Percentiles rank a stretch among this genome's conserved stretches.
Conservation (phyloP, 148 eudicot species). For the Chenopodium album region DNA sequence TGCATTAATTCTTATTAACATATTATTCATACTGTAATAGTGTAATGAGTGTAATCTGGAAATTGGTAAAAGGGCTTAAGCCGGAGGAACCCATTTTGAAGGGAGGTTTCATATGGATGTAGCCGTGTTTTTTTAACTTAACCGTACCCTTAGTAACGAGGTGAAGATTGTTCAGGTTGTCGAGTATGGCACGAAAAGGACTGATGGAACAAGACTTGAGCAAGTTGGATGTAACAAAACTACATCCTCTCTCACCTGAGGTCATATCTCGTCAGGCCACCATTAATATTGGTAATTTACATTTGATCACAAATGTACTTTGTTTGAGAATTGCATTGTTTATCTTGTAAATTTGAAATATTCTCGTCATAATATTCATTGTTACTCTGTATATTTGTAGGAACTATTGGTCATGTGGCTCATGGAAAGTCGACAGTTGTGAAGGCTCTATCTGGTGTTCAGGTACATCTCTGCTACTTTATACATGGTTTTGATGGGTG, state of each 20-base stretch:
- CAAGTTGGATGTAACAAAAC: slow-evolving; percentile 77
- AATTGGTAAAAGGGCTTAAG: too few species aligned
- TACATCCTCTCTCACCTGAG: slow-evolving; percentile 92
- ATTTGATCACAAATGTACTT: neutral
- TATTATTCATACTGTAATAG: too few species aligned
- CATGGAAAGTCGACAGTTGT: slow-evolving; percentile 98
- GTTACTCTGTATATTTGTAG: slow-evolving; percentile 24
- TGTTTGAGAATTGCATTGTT: neutral
- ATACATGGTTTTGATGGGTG: too few species aligned
- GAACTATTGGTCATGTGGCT: slow-evolving; percentile 99
- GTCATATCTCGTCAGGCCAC: slow-evolving; percentile 97
- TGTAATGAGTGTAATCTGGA: too few species aligned
- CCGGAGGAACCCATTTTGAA: too few species aligned
- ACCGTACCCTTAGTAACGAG: too few species aligned
- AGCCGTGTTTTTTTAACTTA: too few species aligned
- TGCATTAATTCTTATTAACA: too few species aligned
- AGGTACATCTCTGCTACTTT: slow-evolving; percentile 37
- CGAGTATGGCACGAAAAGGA: slow-evolving; percentile 76
- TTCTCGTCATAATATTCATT: neutral
- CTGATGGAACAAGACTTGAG: slow-evolving; percentile 95
- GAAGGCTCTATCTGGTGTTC: slow-evolving; percentile 97
- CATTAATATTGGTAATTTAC: slow-evolving; percentile 73
- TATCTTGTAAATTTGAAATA: neutral
- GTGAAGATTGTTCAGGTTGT: neutral
- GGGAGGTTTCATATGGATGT: too few species aligned